Conservation (phyloP, 805 yeast species). For the Saccharomycopsis fibuligera region DNA sequence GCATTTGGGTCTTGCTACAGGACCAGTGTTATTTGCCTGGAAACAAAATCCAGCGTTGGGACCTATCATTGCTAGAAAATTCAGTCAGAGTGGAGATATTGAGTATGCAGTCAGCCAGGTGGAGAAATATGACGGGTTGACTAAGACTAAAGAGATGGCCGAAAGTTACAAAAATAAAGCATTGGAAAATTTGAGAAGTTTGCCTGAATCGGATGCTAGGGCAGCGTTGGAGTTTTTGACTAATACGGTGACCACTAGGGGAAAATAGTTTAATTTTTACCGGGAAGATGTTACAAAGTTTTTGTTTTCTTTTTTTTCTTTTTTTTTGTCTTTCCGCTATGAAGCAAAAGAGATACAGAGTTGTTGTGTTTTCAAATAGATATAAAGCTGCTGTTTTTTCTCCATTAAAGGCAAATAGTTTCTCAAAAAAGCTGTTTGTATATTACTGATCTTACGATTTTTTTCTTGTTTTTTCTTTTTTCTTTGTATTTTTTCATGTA, state of each 20-base stretch:
- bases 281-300: not conserved
- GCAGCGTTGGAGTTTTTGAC: slow-evolving; percentile 83
- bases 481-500: no score
- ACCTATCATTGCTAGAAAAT: slow-evolving; percentile 75
- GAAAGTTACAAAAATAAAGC: slow-evolving; percentile 73
- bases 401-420: no score
- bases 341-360: not conserved
- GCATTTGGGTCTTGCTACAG: slow-evolving; percentile 91
- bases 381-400: no score
- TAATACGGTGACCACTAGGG: slow-evolving; percentile 74
- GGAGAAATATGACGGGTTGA: slow-evolving; percentile 62
- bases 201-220: slow-evolving; percentile 88
- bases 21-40: slow-evolving; percentile 96
- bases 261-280: no score
- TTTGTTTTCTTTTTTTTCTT: no score
- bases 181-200: slow-evolving; percentile 54
- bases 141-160: slow-evolving; percentile 70
- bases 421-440: no score
- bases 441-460: no score
- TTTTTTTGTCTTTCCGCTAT: not conserved
- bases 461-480: no score
- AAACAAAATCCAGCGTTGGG: slow-evolving; percentile 79
- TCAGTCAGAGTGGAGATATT: slow-evolving; percentile 74
- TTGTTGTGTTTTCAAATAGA: no score
- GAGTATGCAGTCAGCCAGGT: slow-evolving; percentile 77